Conservation (phyloP, 2,329 filamentous ascomycete genomes). For the Paecilomyces dactylethromorphus region DNA sequence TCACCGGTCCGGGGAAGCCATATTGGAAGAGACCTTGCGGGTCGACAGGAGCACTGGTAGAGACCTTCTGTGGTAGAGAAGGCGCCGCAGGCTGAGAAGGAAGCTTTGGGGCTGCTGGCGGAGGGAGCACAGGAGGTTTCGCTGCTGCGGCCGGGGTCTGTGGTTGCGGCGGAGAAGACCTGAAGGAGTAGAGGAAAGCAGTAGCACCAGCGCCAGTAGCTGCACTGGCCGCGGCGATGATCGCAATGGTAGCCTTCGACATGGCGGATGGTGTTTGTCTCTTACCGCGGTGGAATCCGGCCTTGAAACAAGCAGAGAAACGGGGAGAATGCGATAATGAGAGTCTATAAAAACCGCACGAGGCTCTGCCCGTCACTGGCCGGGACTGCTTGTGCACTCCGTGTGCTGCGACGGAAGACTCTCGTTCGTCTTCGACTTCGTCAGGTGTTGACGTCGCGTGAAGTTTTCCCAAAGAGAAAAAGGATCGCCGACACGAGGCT, state of each 20-base stretch:
- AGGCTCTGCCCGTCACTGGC: not conserved
- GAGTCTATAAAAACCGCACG: not conserved
- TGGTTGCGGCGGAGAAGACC: conserved; percentile 46
- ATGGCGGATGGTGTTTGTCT: conserved; percentile 24
- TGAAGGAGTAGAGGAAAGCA: conserved; percentile 58
- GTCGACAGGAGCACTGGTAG: conserved; percentile 51
- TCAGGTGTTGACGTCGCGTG: not conserved
- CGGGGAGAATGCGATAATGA: not conserved
- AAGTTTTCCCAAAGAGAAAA: conserved; percentile 4
- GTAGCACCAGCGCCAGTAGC: conserved; percentile 70
- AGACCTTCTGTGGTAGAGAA: conserved; percentile 19
- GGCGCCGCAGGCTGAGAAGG: conserved; percentile 21
- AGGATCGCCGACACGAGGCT: not conserved
- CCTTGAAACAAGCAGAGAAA: not conserved
- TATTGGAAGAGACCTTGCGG: conserved; percentile 74
- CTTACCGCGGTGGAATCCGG: not conserved
- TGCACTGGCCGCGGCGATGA: conserved; percentile 69
- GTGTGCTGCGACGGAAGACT: conserved; percentile 2
- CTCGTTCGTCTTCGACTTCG: not conserved
- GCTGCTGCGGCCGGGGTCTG: conserved; percentile 14
- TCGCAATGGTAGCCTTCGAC: conserved; percentile 71
- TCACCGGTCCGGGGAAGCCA: conserved; percentile 84
- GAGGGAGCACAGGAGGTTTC: conserved; percentile 24
- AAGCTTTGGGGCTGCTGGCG: conserved; percentile 20
- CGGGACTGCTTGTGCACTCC: not conserved